Conservation (phyloP, 2,329 filamentous ascomycete genomes). For the Xylaria digitata region DNA sequence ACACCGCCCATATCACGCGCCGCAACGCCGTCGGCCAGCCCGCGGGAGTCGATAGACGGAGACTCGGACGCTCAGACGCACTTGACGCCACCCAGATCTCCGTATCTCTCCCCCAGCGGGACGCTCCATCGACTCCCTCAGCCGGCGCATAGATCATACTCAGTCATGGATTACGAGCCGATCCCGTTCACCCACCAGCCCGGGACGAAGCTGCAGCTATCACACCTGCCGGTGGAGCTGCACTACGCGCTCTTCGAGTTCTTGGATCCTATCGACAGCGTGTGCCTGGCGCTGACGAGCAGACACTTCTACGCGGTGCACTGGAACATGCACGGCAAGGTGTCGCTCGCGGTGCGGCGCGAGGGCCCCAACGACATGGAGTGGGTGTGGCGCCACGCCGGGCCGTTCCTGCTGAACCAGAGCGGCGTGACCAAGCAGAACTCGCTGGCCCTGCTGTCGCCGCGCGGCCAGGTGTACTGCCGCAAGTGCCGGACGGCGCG, state of each 20-base stretch:
- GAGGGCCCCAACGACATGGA: constrained; percentile 71
- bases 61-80: constrained; percentile 42
- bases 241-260: constrained; percentile 71
- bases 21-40: constrained; percentile 41
- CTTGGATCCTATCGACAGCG: constrained; percentile 73
- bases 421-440: constrained; percentile 40
- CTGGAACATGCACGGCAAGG: constrained; percentile 64
- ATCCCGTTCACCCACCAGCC: constrained; percentile 62
- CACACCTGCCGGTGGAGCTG: constrained; percentile 68
- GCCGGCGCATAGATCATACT: constrained; percentile 66
- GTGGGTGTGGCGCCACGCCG: constrained; percentile 70
- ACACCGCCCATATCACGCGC: constrained; percentile 39
- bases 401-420: constrained; percentile 53
- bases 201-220: constrained; percentile 59
- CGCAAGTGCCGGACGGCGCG: constrained; percentile 70
- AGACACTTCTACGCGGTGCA: constrained; percentile 69
- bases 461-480: constrained; percentile 70
- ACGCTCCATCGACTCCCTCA: constrained; percentile 51
- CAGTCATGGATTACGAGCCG: constrained; percentile 70
- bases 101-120: constrained; percentile 23
- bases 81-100: constrained; percentile 30
- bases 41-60: constrained; percentile 37
- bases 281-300: constrained; percentile 70
- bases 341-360: constrained; percentile 68
- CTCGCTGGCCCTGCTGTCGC: constrained; percentile 60